These are phyloP conservation scores for Phytophthora brassicae DNA, from an alignment of 352 stramenopile species.

Conservation along the genomic window DNA sequence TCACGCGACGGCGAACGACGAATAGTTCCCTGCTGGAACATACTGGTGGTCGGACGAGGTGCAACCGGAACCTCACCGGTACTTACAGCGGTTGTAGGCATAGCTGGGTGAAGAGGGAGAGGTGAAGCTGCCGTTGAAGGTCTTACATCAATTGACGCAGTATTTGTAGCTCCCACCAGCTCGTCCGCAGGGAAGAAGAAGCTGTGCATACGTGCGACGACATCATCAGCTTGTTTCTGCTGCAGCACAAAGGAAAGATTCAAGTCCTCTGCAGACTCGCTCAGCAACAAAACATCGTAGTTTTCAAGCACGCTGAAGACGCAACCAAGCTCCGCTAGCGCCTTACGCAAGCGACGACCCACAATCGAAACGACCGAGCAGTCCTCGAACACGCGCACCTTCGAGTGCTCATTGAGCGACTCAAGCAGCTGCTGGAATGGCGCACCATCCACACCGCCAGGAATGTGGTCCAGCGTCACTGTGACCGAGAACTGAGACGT, in stretches of 20 bases:
- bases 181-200: constrained; percentile 61
- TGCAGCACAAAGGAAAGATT: constrained; percentile 90
- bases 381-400: constrained; percentile 74
- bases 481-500: constrained; percentile 90
- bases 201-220: constrained; percentile 82
- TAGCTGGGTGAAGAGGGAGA: constrained; percentile 24
- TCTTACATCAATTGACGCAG: constrained; percentile 3
- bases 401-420: constrained; percentile 66
- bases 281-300: constrained; percentile 84
- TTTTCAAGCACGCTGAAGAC: constrained; percentile 86
- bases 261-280: constrained; percentile 87
- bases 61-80: constrained; percentile 9
- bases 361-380: constrained; percentile 90
- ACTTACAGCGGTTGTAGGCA: constrained; percentile 1
- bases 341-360: constrained; percentile 75
- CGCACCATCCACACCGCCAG: constrained; percentile 65
- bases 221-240: constrained; percentile 68
- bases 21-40: constrained; percentile 38
- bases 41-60: constrained; percentile 11
- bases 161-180: constrained; percentile 9
- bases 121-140: constrained; percentile 14
- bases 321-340: constrained; percentile 77
- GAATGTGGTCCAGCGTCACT: constrained; percentile 87
- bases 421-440: constrained; percentile 72
- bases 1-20: constrained; percentile 70